Percentiles rank a stretch among this genome's conserved stretches.
Conservation (phyloP, 805 yeast genomes). For the Ascoidea tarda region DNA sequence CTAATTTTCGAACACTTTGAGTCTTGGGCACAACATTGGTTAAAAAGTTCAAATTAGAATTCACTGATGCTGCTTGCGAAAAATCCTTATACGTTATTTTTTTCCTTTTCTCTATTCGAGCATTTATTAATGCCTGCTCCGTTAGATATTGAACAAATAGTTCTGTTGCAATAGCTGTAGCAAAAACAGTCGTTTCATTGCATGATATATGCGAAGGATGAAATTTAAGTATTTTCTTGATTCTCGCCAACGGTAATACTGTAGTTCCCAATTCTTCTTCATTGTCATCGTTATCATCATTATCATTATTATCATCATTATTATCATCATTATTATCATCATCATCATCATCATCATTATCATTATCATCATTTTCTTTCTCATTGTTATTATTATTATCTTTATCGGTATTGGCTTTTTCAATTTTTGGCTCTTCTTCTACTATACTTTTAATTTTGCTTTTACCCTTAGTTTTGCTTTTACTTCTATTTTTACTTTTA, state of each 20-base stretch:
- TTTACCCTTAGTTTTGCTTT: too few species aligned
- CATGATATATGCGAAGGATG: conserved; percentile 63
- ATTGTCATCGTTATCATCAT: conserved; percentile 12
- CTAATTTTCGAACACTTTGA: conserved; percentile 31
- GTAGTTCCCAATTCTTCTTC: conserved; percentile 19
- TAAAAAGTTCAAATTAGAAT: conserved; percentile 49
- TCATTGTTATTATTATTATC: too few species aligned
- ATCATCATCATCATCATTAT: neutral
- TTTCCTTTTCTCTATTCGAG: conserved; percentile 53
- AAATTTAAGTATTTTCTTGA: conserved; percentile 57
- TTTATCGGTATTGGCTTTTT: too few species aligned
- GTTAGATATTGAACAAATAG: conserved; percentile 55
- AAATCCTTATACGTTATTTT: conserved; percentile 60
- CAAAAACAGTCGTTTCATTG: conserved; percentile 57
- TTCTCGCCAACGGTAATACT: conserved; percentile 49
- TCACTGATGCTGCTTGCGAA: conserved; percentile 43
- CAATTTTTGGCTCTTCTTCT: too few species aligned
- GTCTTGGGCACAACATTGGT: conserved; percentile 56
- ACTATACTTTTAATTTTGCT: too few species aligned
- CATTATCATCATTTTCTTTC: too few species aligned
- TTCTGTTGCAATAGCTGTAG: conserved; percentile 69
- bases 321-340: neutral
- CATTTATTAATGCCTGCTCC: conserved; percentile 53
- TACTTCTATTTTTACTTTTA: too few species aligned
- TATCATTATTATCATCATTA: neutral